These are phyloP conservation scores for Immersiporthe knoxdaviesiana DNA, from an alignment of 2,329 filamentous ascomycete genomes.

Conservation along the genomic window DNA sequence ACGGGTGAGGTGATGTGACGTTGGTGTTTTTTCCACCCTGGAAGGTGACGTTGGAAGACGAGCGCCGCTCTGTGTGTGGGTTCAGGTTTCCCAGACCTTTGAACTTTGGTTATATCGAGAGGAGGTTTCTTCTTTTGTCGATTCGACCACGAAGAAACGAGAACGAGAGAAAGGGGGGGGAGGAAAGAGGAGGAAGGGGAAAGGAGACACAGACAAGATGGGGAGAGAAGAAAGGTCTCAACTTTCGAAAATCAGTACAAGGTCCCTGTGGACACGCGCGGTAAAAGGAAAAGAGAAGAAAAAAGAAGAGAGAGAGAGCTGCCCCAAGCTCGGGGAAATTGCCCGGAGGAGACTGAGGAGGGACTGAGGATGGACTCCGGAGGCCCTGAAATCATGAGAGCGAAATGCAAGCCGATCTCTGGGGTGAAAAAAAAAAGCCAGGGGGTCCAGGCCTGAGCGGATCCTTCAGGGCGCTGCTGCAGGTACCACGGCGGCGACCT, in stretches of 20 bases:
- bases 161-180: background rate
- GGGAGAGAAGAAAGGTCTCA: background rate
- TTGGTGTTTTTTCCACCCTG: background rate
- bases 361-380: background rate
- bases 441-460: background rate
- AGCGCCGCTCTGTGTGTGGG: slow-evolving; percentile 19
- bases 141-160: background rate
- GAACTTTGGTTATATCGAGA: background rate
- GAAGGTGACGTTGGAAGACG: slow-evolving; percentile 7
- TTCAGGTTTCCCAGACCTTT: slow-evolving; percentile 26
- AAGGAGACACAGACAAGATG: background rate
- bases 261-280: background rate
- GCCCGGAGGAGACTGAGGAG: background rate
- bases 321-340: slow-evolving; percentile 5
- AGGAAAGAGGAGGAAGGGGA: background rate
- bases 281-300: background rate
- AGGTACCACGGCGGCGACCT: background rate
- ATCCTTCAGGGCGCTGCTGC: background rate
- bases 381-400: slow-evolving; percentile 5
- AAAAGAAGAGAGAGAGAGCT: background rate
- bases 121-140: background rate
- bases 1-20: background rate
- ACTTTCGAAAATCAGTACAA: background rate
- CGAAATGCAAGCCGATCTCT: slow-evolving; percentile 10
- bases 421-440: background rate